These are phyloP conservation scores for Erodium texanum DNA, from an alignment of 441 rosid genomes.

Conservation along the genomic window DNA sequence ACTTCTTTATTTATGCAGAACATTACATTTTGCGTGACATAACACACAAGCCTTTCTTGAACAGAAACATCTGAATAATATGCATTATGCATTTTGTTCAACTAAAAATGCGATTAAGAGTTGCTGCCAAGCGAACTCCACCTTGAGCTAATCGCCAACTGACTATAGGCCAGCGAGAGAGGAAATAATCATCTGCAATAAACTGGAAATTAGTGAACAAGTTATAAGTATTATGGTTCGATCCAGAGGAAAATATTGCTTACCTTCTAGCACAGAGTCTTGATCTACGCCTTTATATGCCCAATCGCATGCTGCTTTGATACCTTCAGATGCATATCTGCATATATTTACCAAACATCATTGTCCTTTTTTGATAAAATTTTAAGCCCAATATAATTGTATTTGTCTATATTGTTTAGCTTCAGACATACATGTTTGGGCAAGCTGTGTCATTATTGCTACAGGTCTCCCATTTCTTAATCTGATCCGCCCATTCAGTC, in stretches of 20 bases:
- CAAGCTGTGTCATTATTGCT: constrained; percentile 37
- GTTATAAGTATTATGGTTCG: neutral
- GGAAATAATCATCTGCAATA: constrained; percentile 58
- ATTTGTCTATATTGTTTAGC: too few relatives aligned
- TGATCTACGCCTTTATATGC: constrained; percentile 63
- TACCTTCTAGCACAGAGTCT: constrained; percentile 60
- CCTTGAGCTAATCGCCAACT: constrained; percentile 65
- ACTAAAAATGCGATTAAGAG: constrained; percentile 57
- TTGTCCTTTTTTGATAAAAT: neutral
- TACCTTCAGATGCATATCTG: constrained; percentile 81
- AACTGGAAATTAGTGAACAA: neutral
- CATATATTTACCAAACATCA: neutral
- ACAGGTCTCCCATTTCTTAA: constrained; percentile 58
- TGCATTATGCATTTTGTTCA: neutral
- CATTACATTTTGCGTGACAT: neutral
- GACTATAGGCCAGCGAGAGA: constrained; percentile 57
- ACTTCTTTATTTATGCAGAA: neutral
- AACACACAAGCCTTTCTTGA: neutral
- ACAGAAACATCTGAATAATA: neutral
- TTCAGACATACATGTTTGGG: constrained; percentile 45
- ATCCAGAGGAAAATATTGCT: neutral
- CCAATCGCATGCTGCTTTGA: constrained; percentile 76
- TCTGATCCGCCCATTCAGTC: constrained; percentile 58
- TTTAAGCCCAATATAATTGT: too few relatives aligned
- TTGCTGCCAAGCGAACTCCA: constrained; percentile 76